Evolutionary conservation across 176 grass and related monocot species (phyloP), one percentile per base, ranked within the genome.

Genomic region (Tillandsia fasciculata): DNA sequence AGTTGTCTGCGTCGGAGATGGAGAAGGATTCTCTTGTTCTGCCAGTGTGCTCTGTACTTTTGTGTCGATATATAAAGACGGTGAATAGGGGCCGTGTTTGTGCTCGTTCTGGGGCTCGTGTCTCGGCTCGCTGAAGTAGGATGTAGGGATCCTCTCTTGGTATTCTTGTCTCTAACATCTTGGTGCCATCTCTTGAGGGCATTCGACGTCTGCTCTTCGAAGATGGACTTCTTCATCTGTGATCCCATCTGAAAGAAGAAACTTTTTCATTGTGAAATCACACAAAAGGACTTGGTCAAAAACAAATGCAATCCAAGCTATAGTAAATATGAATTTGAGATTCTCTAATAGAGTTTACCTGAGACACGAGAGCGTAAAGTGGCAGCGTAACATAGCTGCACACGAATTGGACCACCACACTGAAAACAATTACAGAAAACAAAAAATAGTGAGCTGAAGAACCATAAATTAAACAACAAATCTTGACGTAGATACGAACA

Each of bases 351-450:
- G 14, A 68, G 67, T 20, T 14, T 54, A 96, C 91, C 85, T 96
- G 91, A 88, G 91, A 91, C 52, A 91, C 91, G 14, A 96, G 87
- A 22, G 91, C 88, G 70, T 96, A 83, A 11, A 96, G 82, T 27
- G 91, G 91, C 82, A 96, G 91, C 49, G 91, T 91, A 80, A 91
- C 86, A 8, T 96, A 96, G 70, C 84, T 91, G 78, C 88, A 91
- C 68, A 86, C 57, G 70, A 91, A 81, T 72, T 91, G 88, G 72
- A 91, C 88, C 6, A 59, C 10, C 26, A 57, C 76, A 17, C 91
- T 96, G 67, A 49, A 79, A n/a, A 71, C 57, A 18, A 22, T 10
- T 42, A 42, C 33, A 42, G 33, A 42, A 61, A 23, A 61, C 56
- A 61, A 61, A 61, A 15, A 23, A 61, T 61, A n/a, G 77, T 53